phyloP scores from a whole-genome alignment of 140 eudicot species.

The Oenanthe javanica region DNA sequence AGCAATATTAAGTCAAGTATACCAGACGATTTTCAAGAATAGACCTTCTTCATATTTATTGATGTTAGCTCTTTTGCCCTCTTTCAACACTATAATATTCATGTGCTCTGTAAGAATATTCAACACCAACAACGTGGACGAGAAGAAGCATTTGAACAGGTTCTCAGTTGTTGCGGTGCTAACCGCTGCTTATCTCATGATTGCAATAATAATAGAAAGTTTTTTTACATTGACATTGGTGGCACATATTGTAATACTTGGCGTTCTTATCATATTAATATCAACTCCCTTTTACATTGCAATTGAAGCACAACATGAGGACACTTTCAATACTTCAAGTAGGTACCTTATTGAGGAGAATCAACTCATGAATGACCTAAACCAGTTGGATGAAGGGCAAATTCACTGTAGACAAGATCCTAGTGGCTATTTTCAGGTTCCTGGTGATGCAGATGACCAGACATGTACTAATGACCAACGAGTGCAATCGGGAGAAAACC shows the following conservation, averaged over 20 bases:
- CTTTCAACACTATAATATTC: constrained; percentile 44
- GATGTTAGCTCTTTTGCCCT: constrained; percentile 53
- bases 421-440: constrained; percentile 14
- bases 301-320: constrained; percentile 34
- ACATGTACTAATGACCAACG: not conserved
- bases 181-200: constrained; percentile 60
- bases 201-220: constrained; percentile 37
- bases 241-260: constrained; percentile 27
- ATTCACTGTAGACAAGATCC: constrained; percentile 10
- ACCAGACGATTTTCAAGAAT: constrained; percentile 44
- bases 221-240: constrained; percentile 24
- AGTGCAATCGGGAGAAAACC: constrained; percentile 15
- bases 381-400: constrained; percentile 11
- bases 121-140: constrained; percentile 34
- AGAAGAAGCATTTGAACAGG: constrained; percentile 44
- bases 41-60: constrained; percentile 50
- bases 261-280: constrained; percentile 36
- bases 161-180: constrained; percentile 46
- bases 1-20: constrained; percentile 64
- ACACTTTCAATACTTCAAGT: constrained; percentile 16
- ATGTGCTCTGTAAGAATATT: constrained; percentile 49
- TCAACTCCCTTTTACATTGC: constrained; percentile 51
- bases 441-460: constrained; percentile 15
- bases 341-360: constrained; percentile 26
- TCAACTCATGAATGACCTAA: constrained; percentile 18